Base-by-base conservation (phyloP, 768 basidiomycete species). In the Nidularia sp. region DNA sequence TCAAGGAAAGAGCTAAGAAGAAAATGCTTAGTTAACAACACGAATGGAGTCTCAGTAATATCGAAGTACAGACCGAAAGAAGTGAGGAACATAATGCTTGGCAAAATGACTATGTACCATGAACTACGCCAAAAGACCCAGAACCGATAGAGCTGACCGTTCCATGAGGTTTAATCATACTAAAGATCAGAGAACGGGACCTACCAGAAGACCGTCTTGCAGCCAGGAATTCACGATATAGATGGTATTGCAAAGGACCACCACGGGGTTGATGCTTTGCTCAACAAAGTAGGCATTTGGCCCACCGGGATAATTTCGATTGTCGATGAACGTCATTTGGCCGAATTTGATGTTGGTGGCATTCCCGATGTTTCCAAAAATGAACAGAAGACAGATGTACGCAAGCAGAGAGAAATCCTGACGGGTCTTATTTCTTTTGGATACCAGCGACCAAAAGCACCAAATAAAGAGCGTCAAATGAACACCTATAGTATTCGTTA, bases 361-460 rank as follows among this genome's bases (percentile, higher is more conserved):
- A 36, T 57, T 47, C 4, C 57, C 59, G 36, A 59, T 29, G 12
- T 56, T 62, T 31, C 57, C 65, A n/a, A 68, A 45, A 15, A 56
- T 45, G 51, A 60, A 63, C 22, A 64, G 35, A 6, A 50, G 13
- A 15, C 39, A 44, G 31, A 59, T 54, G 45, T 62, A 66, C 41
- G 46, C 12, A 31, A 59, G 52, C 1, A 61, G 53, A 43, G 47
- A 46, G 25, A 25, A 25, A 25, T 25, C 25, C 25, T 25, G 25
- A 3, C 25, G 25, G 25, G 25, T 25, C 25, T 25, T 25, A 25
- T 25, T 25, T 25, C 25, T 25, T 25, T 25, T 25, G 25, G 25
- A 25, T 25, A 25, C 25, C 25, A 25, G 25, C 25, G 25, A 25
- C 25, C 25, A 25, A 25, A 25, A 25, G 25, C 25, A 25, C 25